Conservation (phyloP, 305 asterid genomes). For the Ajuga reptans region DNA sequence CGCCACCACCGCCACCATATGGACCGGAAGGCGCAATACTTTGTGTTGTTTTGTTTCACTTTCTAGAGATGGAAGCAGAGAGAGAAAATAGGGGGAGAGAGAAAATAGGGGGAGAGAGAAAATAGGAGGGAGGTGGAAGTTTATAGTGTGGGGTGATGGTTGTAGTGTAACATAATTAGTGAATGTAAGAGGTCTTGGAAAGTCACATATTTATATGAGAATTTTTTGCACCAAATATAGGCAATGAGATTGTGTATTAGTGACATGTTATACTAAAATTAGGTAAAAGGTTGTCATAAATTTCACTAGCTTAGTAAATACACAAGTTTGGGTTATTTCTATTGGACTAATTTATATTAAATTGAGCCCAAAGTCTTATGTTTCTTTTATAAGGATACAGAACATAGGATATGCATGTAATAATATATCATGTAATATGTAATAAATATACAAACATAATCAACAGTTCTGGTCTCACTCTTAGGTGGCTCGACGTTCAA, state of each 20-base stretch:
- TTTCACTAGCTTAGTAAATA: too few relatives aligned
- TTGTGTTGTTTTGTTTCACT: not conserved
- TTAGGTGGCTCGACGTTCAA: slow-evolving; percentile 40
- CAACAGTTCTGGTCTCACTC: not conserved
- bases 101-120: slow-evolving; percentile 25
- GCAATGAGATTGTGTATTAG: not conserved
- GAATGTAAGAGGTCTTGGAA: slow-evolving; percentile 23
- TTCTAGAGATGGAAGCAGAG: slow-evolving; percentile 21
- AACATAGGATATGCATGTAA: too few relatives aligned
- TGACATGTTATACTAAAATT: not conserved
- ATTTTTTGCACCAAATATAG: slow-evolving; percentile 23
- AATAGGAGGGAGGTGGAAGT: slow-evolving; percentile 22
- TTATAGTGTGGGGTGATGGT: slow-evolving; percentile 24
- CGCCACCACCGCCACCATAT: slow-evolving; percentile 27
- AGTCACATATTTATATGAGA: slow-evolving; percentile 7
- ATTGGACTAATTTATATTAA: too few relatives aligned
- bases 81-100: too few relatives aligned
- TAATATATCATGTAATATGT: too few relatives aligned
- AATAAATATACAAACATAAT: too few relatives aligned
- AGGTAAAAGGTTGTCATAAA: not conserved
- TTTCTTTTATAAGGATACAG: too few relatives aligned
- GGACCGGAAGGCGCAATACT: not conserved
- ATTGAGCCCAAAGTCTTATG: too few relatives aligned
- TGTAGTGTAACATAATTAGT: slow-evolving; percentile 17
- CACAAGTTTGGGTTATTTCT: too few relatives aligned